Percentiles rank a stretch among this genome's conserved stretches.
Conservation (phyloP, 768 basidiomycete genomes). For the Suillus cothurnatus region DNA sequence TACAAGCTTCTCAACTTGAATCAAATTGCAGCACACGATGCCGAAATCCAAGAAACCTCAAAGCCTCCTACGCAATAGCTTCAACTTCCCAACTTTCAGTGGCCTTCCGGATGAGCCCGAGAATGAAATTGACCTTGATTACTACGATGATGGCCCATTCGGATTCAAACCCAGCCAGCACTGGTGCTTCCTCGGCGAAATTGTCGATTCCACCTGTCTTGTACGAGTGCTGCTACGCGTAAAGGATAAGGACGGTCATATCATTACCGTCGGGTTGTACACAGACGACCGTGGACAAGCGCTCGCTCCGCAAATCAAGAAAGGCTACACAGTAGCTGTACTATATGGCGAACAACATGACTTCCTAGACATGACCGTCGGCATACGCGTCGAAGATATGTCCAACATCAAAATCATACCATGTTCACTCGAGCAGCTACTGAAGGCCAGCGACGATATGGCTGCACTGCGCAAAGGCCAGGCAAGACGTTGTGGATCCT, state of each 20-base stretch:
- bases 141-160: background rate
- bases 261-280: constrained; percentile 27
- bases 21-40: background rate
- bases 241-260: constrained; percentile 25
- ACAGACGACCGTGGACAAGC: constrained; percentile 16
- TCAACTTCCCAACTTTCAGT: constrained; percentile 28
- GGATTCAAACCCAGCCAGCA: constrained; percentile 20
- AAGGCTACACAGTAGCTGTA: constrained; percentile 12
- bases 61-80: constrained; percentile 13
- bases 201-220: constrained; percentile 21
- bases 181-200: constrained; percentile 38
- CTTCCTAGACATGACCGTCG: constrained; percentile 8
- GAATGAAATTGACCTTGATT: constrained; percentile 16
- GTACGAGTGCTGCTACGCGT: constrained; percentile 27
- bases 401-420: constrained; percentile 5
- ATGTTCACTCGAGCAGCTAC: background rate
- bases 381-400: constrained; percentile 8
- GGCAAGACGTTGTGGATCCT: background rate
- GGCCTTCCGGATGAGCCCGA: constrained; percentile 25
- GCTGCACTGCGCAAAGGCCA: background rate
- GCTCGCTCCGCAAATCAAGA: background rate
- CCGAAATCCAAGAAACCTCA: background rate
- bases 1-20: background rate
- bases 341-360: constrained; percentile 12
- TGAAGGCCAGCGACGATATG: background rate